Percentiles rank a stretch among this genome's conserved stretches.
Evolutionary conservation across 176 grass and related monocot species (phyloP).

Genomic region (Neostapfia colusana): DNA sequence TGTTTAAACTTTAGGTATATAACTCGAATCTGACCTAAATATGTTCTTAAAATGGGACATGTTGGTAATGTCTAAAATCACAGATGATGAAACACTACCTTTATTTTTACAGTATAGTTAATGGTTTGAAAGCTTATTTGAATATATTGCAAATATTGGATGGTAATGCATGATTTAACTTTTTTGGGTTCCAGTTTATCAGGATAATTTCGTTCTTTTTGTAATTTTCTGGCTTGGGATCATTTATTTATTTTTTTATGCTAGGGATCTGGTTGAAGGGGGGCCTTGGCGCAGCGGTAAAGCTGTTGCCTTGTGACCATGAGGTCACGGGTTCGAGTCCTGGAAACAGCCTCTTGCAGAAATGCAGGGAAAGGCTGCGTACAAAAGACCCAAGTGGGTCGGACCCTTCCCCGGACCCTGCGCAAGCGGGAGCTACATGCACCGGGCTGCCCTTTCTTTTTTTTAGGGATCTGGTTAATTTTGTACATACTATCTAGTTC

Average conservation of each 20-base stretch:
- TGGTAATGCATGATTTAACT: not conserved
- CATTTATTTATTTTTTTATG: not conserved
- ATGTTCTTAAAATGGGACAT: not conserved
- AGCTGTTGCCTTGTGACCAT: too few relatives aligned
- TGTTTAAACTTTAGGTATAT: not conserved
- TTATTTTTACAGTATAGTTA: not conserved
- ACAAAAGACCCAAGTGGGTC: too few relatives aligned
- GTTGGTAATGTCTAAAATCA: not conserved
- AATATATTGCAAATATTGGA: not conserved
- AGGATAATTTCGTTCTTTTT: not conserved
- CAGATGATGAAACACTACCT: not conserved
- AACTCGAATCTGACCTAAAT: not conserved
- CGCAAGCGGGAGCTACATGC: too few relatives aligned
- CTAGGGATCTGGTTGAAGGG: too few relatives aligned
- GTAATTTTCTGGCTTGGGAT: conserved; percentile 8
- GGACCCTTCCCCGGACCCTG: too few relatives aligned
- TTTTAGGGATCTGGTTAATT: not conserved
- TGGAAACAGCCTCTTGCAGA: too few relatives aligned
- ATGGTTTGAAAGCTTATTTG: not conserved
- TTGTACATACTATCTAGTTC: conserved; percentile 2
- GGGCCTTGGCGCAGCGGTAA: too few relatives aligned
- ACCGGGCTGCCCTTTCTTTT: too few relatives aligned
- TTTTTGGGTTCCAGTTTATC: conserved; percentile 13
- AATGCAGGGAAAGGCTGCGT: too few relatives aligned
- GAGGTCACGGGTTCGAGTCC: too few relatives aligned